Base-by-base conservation (phyloP, 1,284 basidiomycete genomes). In the Lignosus rhinocerotis region DNA sequence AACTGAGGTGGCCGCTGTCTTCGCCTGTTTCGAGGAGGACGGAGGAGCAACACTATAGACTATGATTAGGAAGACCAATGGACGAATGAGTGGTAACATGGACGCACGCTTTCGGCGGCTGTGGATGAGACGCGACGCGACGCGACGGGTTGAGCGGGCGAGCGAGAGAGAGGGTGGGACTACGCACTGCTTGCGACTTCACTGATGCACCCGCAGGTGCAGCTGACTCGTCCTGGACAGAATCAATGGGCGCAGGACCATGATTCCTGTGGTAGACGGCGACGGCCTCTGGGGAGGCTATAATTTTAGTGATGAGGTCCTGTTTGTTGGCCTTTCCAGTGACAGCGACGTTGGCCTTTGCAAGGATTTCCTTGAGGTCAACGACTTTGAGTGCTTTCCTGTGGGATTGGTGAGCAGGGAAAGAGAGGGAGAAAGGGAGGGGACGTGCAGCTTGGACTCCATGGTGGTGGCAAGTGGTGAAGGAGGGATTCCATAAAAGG, bases 321-420 rank as follows among this genome's bases (percentile, higher is more conserved):
- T 75, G 71, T 72, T 90, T 91, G 69, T 81, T 87, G 6, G 81
- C 78, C 65, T 83, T 87, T 66, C 80, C 75, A 0, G 81, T 78
- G 45, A 78, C 70, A 11, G 79, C 38, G 52, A 83, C 73, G 42
- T 69, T 62, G 32, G 85, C 86, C 48, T 78, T 78, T 51, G 78
- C 53, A 65, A 89, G 81, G 63, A 90, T 80, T 54, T 82, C 79
- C 67, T 78, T 86, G 71, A 90, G 84, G 62, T 90, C 88, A 36
- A 80, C 79, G 70, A 90, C 87, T 72, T 88, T 90, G 76, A 90
- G 83, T 2, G 83, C 71, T 74, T 86, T 86, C 21, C 78, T 79
- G 67, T 31, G 33, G 25, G 43, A 19, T 32, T 36, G 6, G 59
- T 66, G 56, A 66, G 59, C 44, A 44, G 11, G 25, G 53, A 42